Base-by-base conservation (phyloP, 2,329 filamentous ascomycete species). In the Colletotrichum tofieldiae region DNA sequence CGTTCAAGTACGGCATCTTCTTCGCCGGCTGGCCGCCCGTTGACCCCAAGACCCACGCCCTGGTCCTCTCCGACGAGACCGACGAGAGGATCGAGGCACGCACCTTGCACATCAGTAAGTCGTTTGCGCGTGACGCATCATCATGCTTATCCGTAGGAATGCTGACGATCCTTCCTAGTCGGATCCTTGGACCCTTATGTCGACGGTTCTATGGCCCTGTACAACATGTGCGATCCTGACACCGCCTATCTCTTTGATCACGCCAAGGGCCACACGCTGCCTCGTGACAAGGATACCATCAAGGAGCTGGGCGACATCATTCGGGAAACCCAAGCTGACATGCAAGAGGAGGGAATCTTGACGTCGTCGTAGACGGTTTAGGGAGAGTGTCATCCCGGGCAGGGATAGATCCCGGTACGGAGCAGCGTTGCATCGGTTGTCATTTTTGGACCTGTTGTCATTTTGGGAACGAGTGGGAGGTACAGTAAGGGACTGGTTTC, bases 241-340 rank as follows among this genome's bases (percentile, higher is more conserved):
- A 86, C 82, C 1, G 89, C 89, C 0, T 83, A 85, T 43, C 83
- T 92, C n/a, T 92, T 92, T 72, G 90, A 92, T 75, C 89, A 91
- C 73, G 90, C 89, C 5, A 91, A 91, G 76, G 90, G 90, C 0
- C 90, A 92, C 76, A 91, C 88, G 0, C 81, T 92, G 5, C 90
- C 90, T 0, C 82, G 89, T 72, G 87, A 89, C 67, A 83, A 82
- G 65, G 82, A 81, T 18, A 86, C 85, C 0, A 82, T 88, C 65
- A 82, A 82, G 73, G 86, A 88, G 74, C 78, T 88, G 18, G 83
- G 82, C 8, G 82, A 85, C 64, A 82, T 85, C 9, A 82, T 86
- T 29, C 80, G 84, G 43, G 78, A 80, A n/a, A 71, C 73, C 1
- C 70, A 70, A 39, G 59, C 72, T 11, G 71, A 75, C 9, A 71